Conservation (phyloP, 345 rosid species). For the Gynandropsis gynandra region DNA sequence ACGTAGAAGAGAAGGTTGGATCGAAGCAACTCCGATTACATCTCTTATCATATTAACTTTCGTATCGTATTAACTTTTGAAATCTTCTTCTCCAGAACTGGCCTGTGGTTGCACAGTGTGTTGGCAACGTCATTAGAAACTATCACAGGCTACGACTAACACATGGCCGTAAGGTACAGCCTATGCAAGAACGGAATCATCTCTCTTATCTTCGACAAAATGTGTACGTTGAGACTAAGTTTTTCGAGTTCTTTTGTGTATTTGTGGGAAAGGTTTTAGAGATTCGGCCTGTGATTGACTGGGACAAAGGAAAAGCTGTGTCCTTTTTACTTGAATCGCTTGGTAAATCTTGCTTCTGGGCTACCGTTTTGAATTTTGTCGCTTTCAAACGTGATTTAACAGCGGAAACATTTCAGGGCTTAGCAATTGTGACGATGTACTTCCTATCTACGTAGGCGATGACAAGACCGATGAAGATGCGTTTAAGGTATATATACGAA, state of each 20-base stretch:
- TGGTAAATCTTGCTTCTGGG: conserved; percentile 31
- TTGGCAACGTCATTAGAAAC: conserved; percentile 39
- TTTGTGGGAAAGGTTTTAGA: conserved; percentile 65
- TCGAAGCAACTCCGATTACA: too few relatives aligned
- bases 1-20: conserved; percentile 75
- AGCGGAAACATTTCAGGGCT: conserved; percentile 41
- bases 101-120: conserved; percentile 48
- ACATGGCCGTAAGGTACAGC: conserved; percentile 68
- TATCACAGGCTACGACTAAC: conserved; percentile 54
- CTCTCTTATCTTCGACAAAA: too few relatives aligned
- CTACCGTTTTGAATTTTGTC: conserved; percentile 4
- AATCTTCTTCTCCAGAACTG: conserved; percentile 38
- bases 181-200: conserved; percentile 1
- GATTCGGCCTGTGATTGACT: conserved; percentile 78
- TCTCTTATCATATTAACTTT: too few relatives aligned
- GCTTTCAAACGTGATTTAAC: conserved; percentile 1
- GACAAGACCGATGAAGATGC: conserved; percentile 99
- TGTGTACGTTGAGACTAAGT: conserved; percentile 10
- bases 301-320: conserved; percentile 98
- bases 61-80: neutral
- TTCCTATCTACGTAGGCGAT: conserved; percentile 94
- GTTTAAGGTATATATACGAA: conserved; percentile 69
- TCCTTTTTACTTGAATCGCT: conserved; percentile 86
- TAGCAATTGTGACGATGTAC: conserved; percentile 60
- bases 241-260: conserved; percentile 9